Evolutionary conservation across 495 filamentous ascomycete genomes (phyloP), one percentile per base, ranked within the genome.

Genomic region (Aspergillus leporis): DNA sequence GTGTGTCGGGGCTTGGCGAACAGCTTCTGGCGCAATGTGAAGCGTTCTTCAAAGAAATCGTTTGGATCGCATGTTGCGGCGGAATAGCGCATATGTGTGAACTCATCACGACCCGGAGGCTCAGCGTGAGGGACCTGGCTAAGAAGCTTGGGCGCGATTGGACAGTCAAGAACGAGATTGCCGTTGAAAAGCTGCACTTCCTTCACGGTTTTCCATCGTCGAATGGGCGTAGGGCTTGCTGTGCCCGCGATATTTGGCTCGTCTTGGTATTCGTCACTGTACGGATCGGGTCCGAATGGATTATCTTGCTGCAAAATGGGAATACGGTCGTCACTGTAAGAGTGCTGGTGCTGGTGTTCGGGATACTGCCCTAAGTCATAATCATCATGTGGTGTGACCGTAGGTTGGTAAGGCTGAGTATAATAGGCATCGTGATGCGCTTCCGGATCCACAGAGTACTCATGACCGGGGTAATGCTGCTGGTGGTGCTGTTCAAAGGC

Each of bases 71-170:
- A 98, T 16, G 95, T 99, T 13, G 93, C 95, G 12, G 95, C 95
- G 2, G 91, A 90, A 70, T 99, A 99, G 62, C 93, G 84, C 95
- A 98, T 99, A 68, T 99, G 95, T 6, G 95, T 98, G 70, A 97
- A 99, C 71, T 99, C 95, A 62, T 97, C 93, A 63, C 95, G 89
- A 69, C 93, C 91, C 16, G 86, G 85, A 30, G 87, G 78, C 57
- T 85, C 77, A 45, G 90, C 90, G 70, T 96, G 92, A 14, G 88
- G 89, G 6, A 97, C 81, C 74, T 92, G 85, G 65, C 86, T 90
- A 53, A 99, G 78, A 30, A 99, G 80, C 68, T 87, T 87, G 6
- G 95, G 92, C 0, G 95, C 93, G 60, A 99, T 89, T 0, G 95
- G 95, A 70, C 95, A 99, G 74, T 99, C 95, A 2, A 98, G 85